These are phyloP conservation scores for Sicyos baderoa DNA, from an alignment of 306 rosid species.

Conservation along the genomic window DNA sequence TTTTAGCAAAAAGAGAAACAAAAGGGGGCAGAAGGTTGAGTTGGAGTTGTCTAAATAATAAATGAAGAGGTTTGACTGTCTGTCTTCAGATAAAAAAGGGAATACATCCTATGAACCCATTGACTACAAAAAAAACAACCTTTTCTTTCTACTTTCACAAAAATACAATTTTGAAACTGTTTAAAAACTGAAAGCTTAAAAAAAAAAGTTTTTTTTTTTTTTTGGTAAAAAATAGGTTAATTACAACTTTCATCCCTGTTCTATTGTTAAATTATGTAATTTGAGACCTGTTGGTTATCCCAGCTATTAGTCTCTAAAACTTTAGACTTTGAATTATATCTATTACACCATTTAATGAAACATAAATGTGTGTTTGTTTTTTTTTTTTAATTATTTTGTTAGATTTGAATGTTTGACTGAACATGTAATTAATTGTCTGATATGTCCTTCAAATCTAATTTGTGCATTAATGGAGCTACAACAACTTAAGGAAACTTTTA, in stretches of 20 bases:
- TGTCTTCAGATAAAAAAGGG: not conserved
- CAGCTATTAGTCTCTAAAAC: not conserved
- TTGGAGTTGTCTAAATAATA: conserved; percentile 17
- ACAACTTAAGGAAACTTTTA: too few species aligned
- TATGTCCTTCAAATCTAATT: not conserved
- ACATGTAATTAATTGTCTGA: not conserved
- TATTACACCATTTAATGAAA: not conserved
- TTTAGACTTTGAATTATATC: not conserved
- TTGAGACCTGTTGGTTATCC: too few species aligned
- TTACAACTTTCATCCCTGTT: not conserved
- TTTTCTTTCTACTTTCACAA: not conserved
- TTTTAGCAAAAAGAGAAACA: not conserved
- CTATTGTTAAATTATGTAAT: not conserved
- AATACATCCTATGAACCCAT: not conserved
- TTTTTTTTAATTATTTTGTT: not conserved
- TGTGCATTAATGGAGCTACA: not conserved
- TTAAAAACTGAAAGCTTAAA: not conserved
- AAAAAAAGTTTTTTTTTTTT: not conserved
- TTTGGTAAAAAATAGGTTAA: too few species aligned
- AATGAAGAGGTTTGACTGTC: conserved; percentile 16
- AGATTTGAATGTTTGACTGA: not conserved
- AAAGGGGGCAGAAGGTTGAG: conserved; percentile 5
- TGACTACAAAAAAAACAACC: not conserved
- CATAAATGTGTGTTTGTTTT: not conserved
- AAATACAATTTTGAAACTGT: not conserved